These are phyloP conservation scores for Pyrenula aspistea DNA, from an alignment of 495 filamentous ascomycete genomes.

Conservation along the genomic window DNA sequence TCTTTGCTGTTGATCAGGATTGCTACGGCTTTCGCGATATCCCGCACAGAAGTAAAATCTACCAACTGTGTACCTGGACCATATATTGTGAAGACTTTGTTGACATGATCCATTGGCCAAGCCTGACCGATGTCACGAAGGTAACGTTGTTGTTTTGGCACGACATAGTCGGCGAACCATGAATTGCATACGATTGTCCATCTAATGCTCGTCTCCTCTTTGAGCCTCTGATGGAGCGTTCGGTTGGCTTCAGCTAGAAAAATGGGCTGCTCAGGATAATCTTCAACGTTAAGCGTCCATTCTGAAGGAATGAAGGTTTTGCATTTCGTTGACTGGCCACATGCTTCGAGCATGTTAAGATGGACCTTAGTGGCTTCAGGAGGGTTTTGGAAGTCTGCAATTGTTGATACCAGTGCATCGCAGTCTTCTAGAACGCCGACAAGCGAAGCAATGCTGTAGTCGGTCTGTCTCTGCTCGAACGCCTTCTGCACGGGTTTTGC, in stretches of 20 bases:
- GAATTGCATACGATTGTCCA: conserved; percentile 6
- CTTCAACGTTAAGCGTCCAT: conserved; percentile 5
- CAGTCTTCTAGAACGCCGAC: conserved; percentile 2
- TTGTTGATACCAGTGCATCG: conserved; percentile 6
- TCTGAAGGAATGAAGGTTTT: conserved; percentile 7
- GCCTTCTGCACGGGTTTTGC: neutral
- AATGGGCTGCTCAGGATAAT: conserved; percentile 4
- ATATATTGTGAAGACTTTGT: neutral
- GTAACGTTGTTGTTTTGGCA: neutral
- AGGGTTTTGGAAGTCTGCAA: neutral
- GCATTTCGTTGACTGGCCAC: conserved; percentile 1
- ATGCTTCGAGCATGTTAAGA: conserved; percentile 6
- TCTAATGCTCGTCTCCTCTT: conserved; percentile 2
- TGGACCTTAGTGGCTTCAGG: conserved; percentile 1
- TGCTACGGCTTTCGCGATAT: conserved; percentile 4
- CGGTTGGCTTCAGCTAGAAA: conserved; percentile 2
- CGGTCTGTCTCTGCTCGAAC: conserved; percentile 2
- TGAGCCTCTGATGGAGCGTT: conserved; percentile 2
- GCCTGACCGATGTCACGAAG: neutral
- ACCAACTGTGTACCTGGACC: conserved; percentile 1
- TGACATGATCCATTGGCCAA: neutral
- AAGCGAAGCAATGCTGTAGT: conserved; percentile 4
- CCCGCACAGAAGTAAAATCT: conserved; percentile 4
- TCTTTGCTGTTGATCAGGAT: conserved; percentile 1
- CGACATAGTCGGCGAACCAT: conserved; percentile 7